A percentile compares a stretch with the other conserved stretches of the same genome.
phyloP scores from a whole-genome alignment of 1,284 basidiomycete genomes.

The Ustilago loliicola region DNA sequence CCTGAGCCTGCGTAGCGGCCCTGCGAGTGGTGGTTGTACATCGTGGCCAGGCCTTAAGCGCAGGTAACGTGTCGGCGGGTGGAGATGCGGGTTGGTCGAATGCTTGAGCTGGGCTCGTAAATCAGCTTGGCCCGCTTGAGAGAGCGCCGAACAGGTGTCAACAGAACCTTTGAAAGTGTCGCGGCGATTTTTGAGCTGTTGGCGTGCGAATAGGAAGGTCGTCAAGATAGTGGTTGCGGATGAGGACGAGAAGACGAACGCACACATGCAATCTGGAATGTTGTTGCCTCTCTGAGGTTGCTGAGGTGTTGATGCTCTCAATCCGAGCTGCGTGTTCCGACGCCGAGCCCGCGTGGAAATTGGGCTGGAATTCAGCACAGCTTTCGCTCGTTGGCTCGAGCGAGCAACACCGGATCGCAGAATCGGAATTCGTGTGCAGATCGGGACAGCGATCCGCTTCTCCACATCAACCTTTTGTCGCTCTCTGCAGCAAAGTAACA shows the following conservation, averaged over 20 bases:
- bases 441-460: background rate
- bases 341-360: constrained; percentile 3
- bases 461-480: constrained; percentile 10
- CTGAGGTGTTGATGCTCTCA: background rate
- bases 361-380: constrained; percentile 1
- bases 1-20: constrained; percentile 35
- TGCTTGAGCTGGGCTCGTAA: no score
- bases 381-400: constrained; percentile 11
- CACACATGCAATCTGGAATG: constrained; percentile 11
- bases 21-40: constrained; percentile 54
- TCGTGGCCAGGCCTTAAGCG: constrained; percentile 8
- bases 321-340: background rate
- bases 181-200: background rate
- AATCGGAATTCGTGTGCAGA: constrained; percentile 10
- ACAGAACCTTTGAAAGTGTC: background rate
- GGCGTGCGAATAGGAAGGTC: background rate
- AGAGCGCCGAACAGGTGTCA: background rate
- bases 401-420: background rate
- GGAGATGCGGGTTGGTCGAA: no score
- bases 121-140: no score
- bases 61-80: no score
- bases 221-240: background rate
- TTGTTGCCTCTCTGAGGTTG: background rate
- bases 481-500: constrained; percentile 12
- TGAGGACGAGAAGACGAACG: background rate